Evolutionary conservation across 2,329 filamentous ascomycete genomes (phyloP), one percentile per base, ranked within the genome.

Genomic region (Penicillium sclerotigenum): DNA sequence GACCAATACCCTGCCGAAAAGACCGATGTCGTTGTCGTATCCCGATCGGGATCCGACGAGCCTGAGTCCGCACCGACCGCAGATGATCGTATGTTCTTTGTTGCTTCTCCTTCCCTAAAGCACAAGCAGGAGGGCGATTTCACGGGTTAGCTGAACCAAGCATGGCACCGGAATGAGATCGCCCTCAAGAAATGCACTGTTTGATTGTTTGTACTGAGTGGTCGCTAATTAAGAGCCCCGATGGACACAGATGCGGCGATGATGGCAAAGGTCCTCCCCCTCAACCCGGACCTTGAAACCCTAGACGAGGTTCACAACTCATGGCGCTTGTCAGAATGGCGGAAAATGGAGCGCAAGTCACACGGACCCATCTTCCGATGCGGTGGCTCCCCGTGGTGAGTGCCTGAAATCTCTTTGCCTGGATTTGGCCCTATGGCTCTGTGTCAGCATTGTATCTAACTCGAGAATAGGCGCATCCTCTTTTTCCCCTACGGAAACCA

Each of bases 401-500:
- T 77, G 28, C 33, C 31, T 38, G 29, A 53, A 58, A 61, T 57
- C n/a, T 57, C 31, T 38, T 52, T 29, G 24, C 24, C 38, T 16
- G 14, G 37, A 48, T 43, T 43, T 28, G 43, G 43, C 29, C 24
- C 18, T n/a, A 33, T 46, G 34, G n/a, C 47, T 47, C 20, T 31
- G 13, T 26, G 31, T 45, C 29, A 24, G 43, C 37, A 24, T 45
- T 20, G 33, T 10, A 45, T 57, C 62, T 76, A 63, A 75, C 58
- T 28, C n/a, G 31, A 46, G 41, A 40, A 47, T 63, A 92, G 89
- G 94, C 89, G 93, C 68, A 88, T 97, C 66, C 83, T 99, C 14
- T 91, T 99, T 72, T 99, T 99, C 70, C 93, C 94, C 0, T 91
- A 87, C 61, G 94, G 94, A 49, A 99, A 99, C 73, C 93, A 96